These are phyloP conservation scores for Amyloporia xantha DNA, from an alignment of 768 basidiomycete species.

Conservation along the genomic window DNA sequence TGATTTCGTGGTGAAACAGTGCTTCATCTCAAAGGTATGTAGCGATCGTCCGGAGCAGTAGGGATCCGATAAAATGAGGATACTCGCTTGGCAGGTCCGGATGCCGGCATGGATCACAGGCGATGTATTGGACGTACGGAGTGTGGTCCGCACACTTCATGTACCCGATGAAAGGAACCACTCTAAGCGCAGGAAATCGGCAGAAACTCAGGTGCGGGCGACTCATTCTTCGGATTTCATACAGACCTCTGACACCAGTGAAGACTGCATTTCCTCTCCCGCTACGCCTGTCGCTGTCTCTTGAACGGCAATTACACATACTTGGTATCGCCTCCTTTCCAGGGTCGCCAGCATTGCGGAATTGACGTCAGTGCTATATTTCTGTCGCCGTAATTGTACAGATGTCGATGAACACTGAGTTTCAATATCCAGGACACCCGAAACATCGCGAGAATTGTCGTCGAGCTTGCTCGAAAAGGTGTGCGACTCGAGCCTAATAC, in stretches of 20 bases:
- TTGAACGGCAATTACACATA: slow-evolving; percentile 67
- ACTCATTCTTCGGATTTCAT: not conserved
- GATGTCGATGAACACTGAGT: not conserved
- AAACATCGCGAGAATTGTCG: slow-evolving; percentile 78
- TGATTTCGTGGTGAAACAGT: slow-evolving; percentile 86
- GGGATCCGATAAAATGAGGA: not conserved
- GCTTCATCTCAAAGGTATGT: slow-evolving; percentile 75
- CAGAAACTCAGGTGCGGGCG: not conserved
- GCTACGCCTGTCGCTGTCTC: slow-evolving; percentile 43
- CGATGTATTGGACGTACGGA: slow-evolving; percentile 71
- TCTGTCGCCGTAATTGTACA: not conserved
- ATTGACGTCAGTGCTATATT: slow-evolving; percentile 66
- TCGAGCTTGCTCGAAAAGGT: slow-evolving; percentile 68
- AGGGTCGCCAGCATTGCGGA: slow-evolving; percentile 83
- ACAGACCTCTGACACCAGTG: not conserved
- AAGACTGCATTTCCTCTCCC: slow-evolving; percentile 15
- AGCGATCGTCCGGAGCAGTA: slow-evolving; percentile 6
- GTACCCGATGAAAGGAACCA: not conserved
- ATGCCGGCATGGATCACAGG: slow-evolving; percentile 72
- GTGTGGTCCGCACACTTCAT: slow-evolving; percentile 33
- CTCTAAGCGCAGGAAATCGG: not conserved
- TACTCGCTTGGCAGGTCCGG: slow-evolving; percentile 36
- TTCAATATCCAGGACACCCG: slow-evolving; percentile 62
- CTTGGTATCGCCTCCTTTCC: slow-evolving; percentile 69
- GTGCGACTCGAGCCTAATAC: slow-evolving; percentile 69